Conservation (phyloP, 345 rosid species). For the Salix suchowensis region DNA sequence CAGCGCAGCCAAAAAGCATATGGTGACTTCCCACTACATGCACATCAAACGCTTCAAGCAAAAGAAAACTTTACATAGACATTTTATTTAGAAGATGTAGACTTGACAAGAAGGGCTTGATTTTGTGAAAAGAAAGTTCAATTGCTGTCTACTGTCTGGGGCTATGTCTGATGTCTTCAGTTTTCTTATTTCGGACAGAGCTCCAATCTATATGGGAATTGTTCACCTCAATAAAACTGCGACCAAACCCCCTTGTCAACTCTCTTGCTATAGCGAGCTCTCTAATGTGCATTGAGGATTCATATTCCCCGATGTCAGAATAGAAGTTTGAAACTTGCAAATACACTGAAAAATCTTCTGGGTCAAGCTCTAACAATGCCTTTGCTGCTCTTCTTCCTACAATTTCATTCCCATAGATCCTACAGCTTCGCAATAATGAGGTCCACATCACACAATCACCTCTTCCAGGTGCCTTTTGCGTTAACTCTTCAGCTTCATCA, state of each 20-base stretch:
- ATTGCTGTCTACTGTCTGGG: neutral
- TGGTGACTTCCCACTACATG: conserved; percentile 23
- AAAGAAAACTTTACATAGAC: conserved; percentile 27
- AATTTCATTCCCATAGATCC: conserved; percentile 50
- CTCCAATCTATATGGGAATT: conserved; percentile 12
- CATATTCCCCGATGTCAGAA: conserved; percentile 61
- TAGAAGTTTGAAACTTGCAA: conserved; percentile 67
- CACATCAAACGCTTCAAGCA: conserved; percentile 38
- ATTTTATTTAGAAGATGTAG: conserved; percentile 18
- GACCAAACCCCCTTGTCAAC: conserved; percentile 52
- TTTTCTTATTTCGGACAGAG: conserved; percentile 5
- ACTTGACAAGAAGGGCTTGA: conserved; percentile 27
- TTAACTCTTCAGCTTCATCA: conserved; percentile 57
- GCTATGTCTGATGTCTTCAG: neutral
- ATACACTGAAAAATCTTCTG: conserved; percentile 47
- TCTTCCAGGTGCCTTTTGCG: conserved; percentile 41
- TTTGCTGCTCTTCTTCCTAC: conserved; percentile 66
- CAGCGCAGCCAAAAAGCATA: conserved; percentile 24
- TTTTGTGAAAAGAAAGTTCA: conserved; percentile 30
- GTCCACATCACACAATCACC: conserved; percentile 65
- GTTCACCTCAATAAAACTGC: conserved; percentile 44
- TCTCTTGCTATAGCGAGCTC: conserved; percentile 50
- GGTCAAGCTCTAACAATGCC: conserved; percentile 49
- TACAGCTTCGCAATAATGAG: conserved; percentile 72
- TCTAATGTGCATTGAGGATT: conserved; percentile 44